Conservation (phyloP, 768 basidiomycete genomes). For the Aureoboletus auriporus region DNA sequence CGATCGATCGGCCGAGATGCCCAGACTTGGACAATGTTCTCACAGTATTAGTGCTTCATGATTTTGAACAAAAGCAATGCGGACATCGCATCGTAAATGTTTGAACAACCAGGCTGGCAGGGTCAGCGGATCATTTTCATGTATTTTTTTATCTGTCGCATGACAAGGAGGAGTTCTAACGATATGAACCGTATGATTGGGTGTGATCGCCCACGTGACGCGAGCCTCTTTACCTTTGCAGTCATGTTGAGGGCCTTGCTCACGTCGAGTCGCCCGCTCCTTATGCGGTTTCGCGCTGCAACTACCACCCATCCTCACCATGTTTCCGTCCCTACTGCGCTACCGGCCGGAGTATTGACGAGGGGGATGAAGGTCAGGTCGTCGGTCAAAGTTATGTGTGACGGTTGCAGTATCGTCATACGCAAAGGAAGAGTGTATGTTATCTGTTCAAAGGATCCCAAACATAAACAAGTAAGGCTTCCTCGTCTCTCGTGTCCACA, state of each 20-base stretch:
- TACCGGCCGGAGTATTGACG: conserved; percentile 35
- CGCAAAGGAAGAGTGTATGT: conserved; percentile 91
- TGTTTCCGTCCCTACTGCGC: conserved; percentile 19
- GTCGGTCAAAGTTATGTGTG: conserved; percentile 92
- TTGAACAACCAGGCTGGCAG: too few relatives aligned
- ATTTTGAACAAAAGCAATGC: too few relatives aligned
- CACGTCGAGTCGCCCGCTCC: conserved; percentile 56
- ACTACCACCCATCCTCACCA: conserved; percentile 30
- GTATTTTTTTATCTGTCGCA: too few relatives aligned
- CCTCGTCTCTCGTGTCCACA: not conserved
- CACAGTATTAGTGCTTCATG: too few relatives aligned
- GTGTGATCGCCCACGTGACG: conserved; percentile 8
- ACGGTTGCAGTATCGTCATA: conserved; percentile 84
- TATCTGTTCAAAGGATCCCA: conserved; percentile 90
- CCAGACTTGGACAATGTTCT: too few relatives aligned
- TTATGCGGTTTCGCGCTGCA: conserved; percentile 46
- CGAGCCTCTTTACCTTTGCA: not conserved
- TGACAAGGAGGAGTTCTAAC: too few relatives aligned
- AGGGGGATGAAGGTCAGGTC: conserved; percentile 96
- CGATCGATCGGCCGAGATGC: too few relatives aligned
- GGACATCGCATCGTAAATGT: too few relatives aligned
- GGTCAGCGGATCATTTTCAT: too few relatives aligned
- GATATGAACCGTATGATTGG: too few relatives aligned
- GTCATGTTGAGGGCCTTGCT: conserved; percentile 66
- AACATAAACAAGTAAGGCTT: conserved; percentile 86